Evolutionary conservation across 2,329 filamentous ascomycete genomes (phyloP).

Genomic region (Pestalotiopsis sp.): DNA sequence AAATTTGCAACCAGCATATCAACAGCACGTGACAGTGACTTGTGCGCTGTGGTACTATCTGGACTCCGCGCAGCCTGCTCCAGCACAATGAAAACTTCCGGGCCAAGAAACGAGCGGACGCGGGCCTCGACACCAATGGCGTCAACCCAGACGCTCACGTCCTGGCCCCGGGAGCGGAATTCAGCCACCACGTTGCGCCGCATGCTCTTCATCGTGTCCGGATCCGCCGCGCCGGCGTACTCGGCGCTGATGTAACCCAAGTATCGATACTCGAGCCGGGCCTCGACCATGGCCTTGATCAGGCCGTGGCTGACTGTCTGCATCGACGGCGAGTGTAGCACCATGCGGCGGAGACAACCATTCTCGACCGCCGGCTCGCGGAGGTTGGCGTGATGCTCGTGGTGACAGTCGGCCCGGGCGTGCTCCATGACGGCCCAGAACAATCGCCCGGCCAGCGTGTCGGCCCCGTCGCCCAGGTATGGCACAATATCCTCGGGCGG

Average conservation of each 20-base stretch:
- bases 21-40: slow-evolving; percentile 16
- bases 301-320: slow-evolving; percentile 18
- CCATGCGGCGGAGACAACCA: neutral
- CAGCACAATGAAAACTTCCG: slow-evolving; percentile 8
- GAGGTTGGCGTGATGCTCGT: slow-evolving; percentile 15
- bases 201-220: slow-evolving; percentile 15
- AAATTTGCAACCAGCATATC: slow-evolving; percentile 24
- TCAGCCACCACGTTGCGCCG: slow-evolving; percentile 18
- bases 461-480: slow-evolving; percentile 26
- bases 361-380: slow-evolving; percentile 4
- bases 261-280: slow-evolving; percentile 24
- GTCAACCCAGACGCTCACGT: slow-evolving; percentile 22
- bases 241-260: slow-evolving; percentile 18
- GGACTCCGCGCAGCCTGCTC: slow-evolving; percentile 14
- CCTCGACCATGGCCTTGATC: slow-evolving; percentile 25
- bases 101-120: slow-evolving; percentile 6
- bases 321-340: slow-evolving; percentile 24
- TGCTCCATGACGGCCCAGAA: slow-evolving; percentile 31
- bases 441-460: slow-evolving; percentile 28
- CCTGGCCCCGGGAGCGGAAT: slow-evolving; percentile 19
- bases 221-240: slow-evolving; percentile 14
- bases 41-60: slow-evolving; percentile 3
- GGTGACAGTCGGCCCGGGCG: slow-evolving; percentile 21
- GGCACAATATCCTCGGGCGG: slow-evolving; percentile 25
- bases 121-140: slow-evolving; percentile 22